Evolutionary conservation across 345 rosid genomes (phyloP), one percentile per base, ranked within the genome.

Genomic region (Brassica nigra): DNA sequence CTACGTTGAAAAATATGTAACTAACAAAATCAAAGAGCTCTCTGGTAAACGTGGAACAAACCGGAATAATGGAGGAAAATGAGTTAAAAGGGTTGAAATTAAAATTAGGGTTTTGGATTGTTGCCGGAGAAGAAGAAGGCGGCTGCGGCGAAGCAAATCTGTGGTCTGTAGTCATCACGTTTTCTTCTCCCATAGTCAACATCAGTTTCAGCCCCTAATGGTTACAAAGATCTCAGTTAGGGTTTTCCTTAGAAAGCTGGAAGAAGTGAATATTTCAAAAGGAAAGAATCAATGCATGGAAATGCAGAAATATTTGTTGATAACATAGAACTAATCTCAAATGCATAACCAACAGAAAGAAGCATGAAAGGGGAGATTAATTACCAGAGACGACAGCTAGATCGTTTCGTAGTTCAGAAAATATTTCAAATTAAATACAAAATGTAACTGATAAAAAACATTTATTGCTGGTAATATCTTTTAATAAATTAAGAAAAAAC

Each of bases 91-190:
- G 85, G 76, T 90, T 81, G 92, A 89, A 88, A 88, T 83, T 89
- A 84, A 90, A 91, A 82, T 84, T 92, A 86, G 94, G 91, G 94
- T 86, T 95, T 77, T 87, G 93, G 80, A 88, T 84, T 12, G 78
- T 52, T 61, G 52, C 62, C 10, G 78, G 70, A n/a, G 91, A 84
- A 8, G 90, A 79, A 23, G 95, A 87, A 4, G 77, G 58, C 0
- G 42, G 70, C 4, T 87, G 85, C 3, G 86, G 74, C 3, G 92
- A 84, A 4, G 90, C 81, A 76, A 85, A 90, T 47, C 86, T 66
- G 83, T 83, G 78, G 64, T 92, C 93, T 30, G 97, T 73, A 15
- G 88, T 81, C 37, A 90, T 88, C 52, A 85, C 86, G 54, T 78
- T 85, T 34, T 52, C 81, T 59, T 79, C 82, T 33, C 80, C 92